Percentiles rank a stretch among this genome's conserved stretches.
phyloP scores from a whole-genome alignment of 768 basidiomycete genomes.

The Kwoniella dendrophila region DNA sequence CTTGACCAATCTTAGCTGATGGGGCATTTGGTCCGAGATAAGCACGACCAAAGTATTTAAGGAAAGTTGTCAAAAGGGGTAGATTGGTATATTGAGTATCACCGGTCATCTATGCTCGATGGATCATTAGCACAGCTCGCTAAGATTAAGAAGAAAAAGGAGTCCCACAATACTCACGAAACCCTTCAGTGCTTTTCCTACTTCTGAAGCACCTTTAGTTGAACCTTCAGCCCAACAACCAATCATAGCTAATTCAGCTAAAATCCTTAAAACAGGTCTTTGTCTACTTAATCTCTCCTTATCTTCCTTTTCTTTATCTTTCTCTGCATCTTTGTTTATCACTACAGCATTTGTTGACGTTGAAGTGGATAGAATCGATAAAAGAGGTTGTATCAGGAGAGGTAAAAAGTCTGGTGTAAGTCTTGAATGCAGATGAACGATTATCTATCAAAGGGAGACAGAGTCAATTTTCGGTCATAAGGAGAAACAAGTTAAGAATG shows the following conservation, averaged over 20 bases:
- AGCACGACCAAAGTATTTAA: conserved; percentile 86
- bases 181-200: conserved; percentile 83
- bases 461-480: no score
- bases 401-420: conserved; percentile 80
- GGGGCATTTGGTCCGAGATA: conserved; percentile 67
- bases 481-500: no score
- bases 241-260: conserved; percentile 85
- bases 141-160: neutral
- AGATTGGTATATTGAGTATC: conserved; percentile 84
- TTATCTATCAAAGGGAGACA: conserved; percentile 63
- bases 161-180: conserved; percentile 64
- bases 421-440: conserved; percentile 83
- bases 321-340: conserved; percentile 58
- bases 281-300: conserved; percentile 74
- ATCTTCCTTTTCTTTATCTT: conserved; percentile 93
- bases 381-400: conserved; percentile 65
- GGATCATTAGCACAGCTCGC: neutral
- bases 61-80: conserved; percentile 85
- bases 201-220: conserved; percentile 68
- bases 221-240: conserved; percentile 74
- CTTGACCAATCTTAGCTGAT: conserved; percentile 5
- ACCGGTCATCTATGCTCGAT: conserved; percentile 76
- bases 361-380: conserved; percentile 47
- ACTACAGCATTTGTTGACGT: conserved; percentile 29
- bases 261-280: conserved; percentile 80